These are phyloP conservation scores for Radiomyces spectabilis DNA, from an alignment of 192 early-diverging fungal genomes.

Conservation along the genomic window DNA sequence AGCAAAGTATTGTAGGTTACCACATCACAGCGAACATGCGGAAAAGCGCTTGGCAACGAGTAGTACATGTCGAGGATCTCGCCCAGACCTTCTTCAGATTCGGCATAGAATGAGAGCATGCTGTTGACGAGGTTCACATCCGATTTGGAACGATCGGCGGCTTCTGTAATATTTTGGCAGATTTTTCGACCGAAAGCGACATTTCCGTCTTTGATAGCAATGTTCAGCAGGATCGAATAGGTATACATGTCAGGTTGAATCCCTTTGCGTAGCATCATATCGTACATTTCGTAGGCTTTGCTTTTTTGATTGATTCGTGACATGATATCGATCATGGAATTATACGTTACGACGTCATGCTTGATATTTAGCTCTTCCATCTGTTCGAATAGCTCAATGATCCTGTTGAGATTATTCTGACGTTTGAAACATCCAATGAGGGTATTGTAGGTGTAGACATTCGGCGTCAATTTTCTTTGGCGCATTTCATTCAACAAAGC, in stretches of 20 bases:
- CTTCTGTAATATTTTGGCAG: background rate
- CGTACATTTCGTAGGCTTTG: constrained; percentile 2
- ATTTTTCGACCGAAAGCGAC: constrained; percentile 1
- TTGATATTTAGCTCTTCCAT: constrained; percentile 6
- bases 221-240: constrained; percentile 8
- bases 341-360: constrained; percentile 15
- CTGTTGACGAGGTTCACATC: constrained; percentile 10
- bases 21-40: constrained; percentile 9
- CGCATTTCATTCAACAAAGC: constrained; percentile 20
- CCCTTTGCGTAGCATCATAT: background rate
- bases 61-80: constrained; percentile 9
- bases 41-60: background rate
- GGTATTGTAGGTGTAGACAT: constrained; percentile 24
- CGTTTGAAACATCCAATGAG: constrained; percentile 24
- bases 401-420: background rate
- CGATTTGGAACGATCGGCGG: background rate
- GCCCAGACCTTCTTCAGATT: background rate
- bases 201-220: constrained; percentile 8
- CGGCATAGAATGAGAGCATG: constrained; percentile 7
- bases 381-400: constrained; percentile 2
- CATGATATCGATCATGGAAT: constrained; percentile 11
- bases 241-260: constrained; percentile 21
- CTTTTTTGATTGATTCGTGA: background rate
- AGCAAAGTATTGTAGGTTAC: constrained; percentile 23
- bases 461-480: constrained; percentile 8